Evolutionary conservation across 192 early-diverging fungal species (phyloP).

Genomic region (Ambispora gerdemannii): DNA sequence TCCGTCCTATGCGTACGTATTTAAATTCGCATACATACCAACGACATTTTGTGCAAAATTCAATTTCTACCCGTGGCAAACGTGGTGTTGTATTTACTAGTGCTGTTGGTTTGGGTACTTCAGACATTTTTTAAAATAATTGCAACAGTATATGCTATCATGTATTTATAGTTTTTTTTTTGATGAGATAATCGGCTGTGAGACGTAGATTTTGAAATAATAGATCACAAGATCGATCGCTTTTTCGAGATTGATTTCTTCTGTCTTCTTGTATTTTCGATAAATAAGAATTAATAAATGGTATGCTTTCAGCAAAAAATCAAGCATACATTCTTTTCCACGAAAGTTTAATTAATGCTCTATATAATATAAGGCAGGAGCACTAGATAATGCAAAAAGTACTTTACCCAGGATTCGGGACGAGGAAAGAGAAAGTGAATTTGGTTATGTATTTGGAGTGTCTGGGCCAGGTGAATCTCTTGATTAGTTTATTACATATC

Average conservation of each 20-base stretch:
- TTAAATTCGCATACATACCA: slow-evolving; percentile 31
- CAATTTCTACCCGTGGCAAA: slow-evolving; percentile 42
- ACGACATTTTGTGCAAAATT: slow-evolving; percentile 44
- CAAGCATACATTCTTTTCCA: too few species aligned
- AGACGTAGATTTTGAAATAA: too few species aligned
- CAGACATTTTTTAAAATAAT: too few species aligned
- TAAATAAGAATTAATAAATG: too few species aligned
- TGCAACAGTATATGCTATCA: too few species aligned
- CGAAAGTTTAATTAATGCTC: too few species aligned
- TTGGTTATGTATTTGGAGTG: slow-evolving; percentile 95
- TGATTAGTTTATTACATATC: slow-evolving; percentile 1
- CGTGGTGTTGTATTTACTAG: slow-evolving; percentile 30
- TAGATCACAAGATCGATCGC: too few species aligned
- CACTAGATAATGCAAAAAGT: slow-evolving; percentile 83
- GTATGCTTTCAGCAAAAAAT: too few species aligned
- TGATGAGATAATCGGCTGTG: too few species aligned
- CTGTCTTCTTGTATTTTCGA: too few species aligned
- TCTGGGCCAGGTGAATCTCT: slow-evolving; percentile 85
- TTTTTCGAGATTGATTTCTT: too few species aligned
- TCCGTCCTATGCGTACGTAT: not conserved
- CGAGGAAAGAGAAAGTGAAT: slow-evolving; percentile 75
- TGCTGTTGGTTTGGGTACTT: not conserved
- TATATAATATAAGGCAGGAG: slow-evolving; percentile 67
- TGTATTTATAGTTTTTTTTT: too few species aligned
- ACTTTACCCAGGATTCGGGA: slow-evolving; percentile 83